Evolutionary conservation across 164 flowering plant genomes (phyloP).

Genomic region (Vitis riparia): DNA sequence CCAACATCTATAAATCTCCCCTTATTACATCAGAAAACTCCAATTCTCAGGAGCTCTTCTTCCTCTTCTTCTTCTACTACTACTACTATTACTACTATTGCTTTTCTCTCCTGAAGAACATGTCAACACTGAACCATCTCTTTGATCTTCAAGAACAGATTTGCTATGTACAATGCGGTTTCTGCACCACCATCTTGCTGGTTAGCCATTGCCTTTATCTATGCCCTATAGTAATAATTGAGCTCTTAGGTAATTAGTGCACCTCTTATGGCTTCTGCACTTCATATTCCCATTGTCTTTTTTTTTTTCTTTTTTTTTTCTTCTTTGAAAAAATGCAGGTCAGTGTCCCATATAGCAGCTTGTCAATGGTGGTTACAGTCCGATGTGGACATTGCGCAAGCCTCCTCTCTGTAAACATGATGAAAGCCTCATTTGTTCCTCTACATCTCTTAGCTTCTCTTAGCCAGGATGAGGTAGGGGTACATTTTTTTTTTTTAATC

Average conservation of each 20-base stretch:
- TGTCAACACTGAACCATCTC: conserved; percentile 59
- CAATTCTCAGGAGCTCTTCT: background rate
- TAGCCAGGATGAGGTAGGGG: conserved; percentile 22
- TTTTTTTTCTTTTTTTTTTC: background rate
- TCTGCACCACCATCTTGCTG: conserved; percentile 76
- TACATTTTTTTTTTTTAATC: too few species aligned
- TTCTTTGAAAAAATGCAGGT: conserved; percentile 47
- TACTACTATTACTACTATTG: too few species aligned
- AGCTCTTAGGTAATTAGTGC: too few species aligned
- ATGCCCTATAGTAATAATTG: background rate
- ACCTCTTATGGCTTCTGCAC: too few species aligned
- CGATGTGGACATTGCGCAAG: conserved; percentile 84
- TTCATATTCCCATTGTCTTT: background rate
- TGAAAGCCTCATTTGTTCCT: conserved; percentile 70
- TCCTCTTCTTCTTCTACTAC: background rate
- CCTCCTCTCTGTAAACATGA: conserved; percentile 82
- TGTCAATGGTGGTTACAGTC: conserved; percentile 74
- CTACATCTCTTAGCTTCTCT: conserved; percentile 62
- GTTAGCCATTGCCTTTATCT: conserved; percentile 28
- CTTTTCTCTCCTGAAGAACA: conserved; percentile 18
- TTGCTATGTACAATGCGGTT: conserved; percentile 87
- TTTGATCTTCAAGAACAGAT: conserved; percentile 73
- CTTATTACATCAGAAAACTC: background rate
- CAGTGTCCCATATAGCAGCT: conserved; percentile 72
- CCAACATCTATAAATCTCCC: conserved; percentile 11